These are phyloP conservation scores for Thuidium tamariscinum DNA, from an alignment of 225 moss, liverwort and hornwort species.

Conservation along the genomic window DNA sequence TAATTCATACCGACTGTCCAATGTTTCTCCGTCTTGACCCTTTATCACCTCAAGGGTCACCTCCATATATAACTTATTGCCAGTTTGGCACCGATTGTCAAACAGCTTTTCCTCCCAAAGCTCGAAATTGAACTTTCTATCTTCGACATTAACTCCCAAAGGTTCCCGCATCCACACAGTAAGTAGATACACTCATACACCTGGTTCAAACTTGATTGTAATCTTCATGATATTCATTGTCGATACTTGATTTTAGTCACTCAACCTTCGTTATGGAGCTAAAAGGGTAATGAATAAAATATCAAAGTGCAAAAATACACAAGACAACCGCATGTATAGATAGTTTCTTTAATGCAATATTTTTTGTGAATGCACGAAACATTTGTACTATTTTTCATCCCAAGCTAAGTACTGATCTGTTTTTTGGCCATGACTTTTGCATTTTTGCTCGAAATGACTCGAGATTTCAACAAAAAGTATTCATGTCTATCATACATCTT, in stretches of 20 bases:
- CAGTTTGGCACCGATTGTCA: background rate
- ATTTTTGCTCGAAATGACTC: no score
- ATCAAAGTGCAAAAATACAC: background rate
- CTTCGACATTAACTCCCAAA: background rate
- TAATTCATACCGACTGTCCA: background rate
- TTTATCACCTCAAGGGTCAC: background rate
- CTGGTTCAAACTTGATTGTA: background rate
- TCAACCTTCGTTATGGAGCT: background rate
- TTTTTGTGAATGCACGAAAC: no score
- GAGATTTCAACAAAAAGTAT: no score
- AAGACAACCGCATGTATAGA: background rate
- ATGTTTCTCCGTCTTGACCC: background rate
- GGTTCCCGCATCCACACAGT: background rate
- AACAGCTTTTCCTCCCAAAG: background rate
- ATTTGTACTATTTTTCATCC: no score
- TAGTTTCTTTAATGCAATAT: background rate
- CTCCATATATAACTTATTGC: no score
- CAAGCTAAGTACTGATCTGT: no score
- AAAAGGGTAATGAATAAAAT: background rate
- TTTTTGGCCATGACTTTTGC: no score
- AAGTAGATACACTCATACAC: background rate
- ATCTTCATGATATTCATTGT: background rate
- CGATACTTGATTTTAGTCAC: background rate
- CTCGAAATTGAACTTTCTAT: background rate
- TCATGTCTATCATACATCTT: no score